These are phyloP conservation scores for Chrysopogon serrulatus DNA, from an alignment of 176 grass and related monocot genomes.

Conservation along the genomic window DNA sequence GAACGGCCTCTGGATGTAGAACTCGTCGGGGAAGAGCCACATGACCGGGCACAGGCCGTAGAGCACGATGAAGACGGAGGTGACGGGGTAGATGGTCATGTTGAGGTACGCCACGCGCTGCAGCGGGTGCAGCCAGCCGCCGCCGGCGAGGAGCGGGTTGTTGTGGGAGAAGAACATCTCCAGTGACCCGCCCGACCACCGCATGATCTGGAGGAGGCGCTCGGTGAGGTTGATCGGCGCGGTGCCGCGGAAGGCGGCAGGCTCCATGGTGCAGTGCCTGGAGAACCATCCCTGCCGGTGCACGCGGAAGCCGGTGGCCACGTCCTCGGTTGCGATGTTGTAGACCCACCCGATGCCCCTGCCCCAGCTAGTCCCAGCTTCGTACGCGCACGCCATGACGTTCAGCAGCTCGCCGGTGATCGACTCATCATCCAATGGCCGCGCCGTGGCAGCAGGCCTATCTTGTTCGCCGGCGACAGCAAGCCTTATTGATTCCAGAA, in stretches of 20 bases:
- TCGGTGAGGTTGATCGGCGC: slow-evolving; percentile 25
- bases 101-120: slow-evolving; percentile 22
- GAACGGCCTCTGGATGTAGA: slow-evolving; percentile 10
- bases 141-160: not conserved
- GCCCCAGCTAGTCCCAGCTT: slow-evolving; percentile 7
- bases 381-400: slow-evolving; percentile 12
- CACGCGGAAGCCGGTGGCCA: slow-evolving; percentile 21
- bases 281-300: slow-evolving; percentile 30
- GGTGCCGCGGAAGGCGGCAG: slow-evolving; percentile 14
- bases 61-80: not conserved
- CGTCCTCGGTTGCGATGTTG: slow-evolving; percentile 36
- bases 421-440: not conserved
- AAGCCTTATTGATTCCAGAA: not conserved
- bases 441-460: not conserved
- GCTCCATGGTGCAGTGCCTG: slow-evolving; percentile 1
- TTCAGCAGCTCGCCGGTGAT: not conserved
- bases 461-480: not conserved
- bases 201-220: slow-evolving; percentile 14
- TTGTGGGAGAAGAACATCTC: slow-evolving; percentile 35
- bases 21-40: slow-evolving; percentile 16
- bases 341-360: slow-evolving; percentile 18
- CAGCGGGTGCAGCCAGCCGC: not conserved
- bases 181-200: slow-evolving; percentile 18
- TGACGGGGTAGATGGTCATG: slow-evolving; percentile 7
- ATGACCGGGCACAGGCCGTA: not conserved